Conservation (phyloP, 2,329 filamentous ascomycete species). For the Aspergillus terreus region DNA sequence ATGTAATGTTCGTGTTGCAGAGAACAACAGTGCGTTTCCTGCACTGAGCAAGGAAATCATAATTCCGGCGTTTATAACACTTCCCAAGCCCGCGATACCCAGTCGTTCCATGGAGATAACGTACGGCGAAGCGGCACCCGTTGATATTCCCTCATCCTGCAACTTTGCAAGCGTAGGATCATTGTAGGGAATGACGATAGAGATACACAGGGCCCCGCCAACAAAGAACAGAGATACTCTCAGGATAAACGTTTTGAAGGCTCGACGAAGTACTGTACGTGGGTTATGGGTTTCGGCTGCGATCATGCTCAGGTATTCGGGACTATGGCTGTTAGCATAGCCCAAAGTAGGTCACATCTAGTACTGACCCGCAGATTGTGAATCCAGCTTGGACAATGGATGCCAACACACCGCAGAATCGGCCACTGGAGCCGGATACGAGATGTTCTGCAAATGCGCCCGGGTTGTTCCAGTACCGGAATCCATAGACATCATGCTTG, state of each 20-base stretch:
- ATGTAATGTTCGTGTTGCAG: constrained; percentile 61
- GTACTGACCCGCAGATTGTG: constrained; percentile 30
- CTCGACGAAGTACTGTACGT: constrained; percentile 62
- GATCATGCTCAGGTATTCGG: constrained; percentile 57
- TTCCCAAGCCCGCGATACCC: constrained; percentile 57
- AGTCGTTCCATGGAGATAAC: constrained; percentile 60
- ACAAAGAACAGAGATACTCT: constrained; percentile 69
- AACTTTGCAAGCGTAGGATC: constrained; percentile 50
- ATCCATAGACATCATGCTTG: constrained; percentile 63
- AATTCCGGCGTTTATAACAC: constrained; percentile 67
- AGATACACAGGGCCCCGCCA: constrained; percentile 64
- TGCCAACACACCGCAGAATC: constrained; percentile 51
- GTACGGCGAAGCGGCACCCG: constrained; percentile 53
- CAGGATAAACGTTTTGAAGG: constrained; percentile 71
- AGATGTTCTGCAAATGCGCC: constrained; percentile 65
- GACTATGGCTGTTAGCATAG: constrained; percentile 22
- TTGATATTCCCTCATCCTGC: neutral
- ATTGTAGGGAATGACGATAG: constrained; percentile 65
- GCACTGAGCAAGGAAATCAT: constrained; percentile 63
- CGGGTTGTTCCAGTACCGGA: constrained; percentile 59
- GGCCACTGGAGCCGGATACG: constrained; percentile 57
- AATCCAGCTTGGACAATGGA: constrained; percentile 67
- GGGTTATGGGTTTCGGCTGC: constrained; percentile 69
- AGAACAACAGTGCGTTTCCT: constrained; percentile 62
- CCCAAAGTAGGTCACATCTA: neutral